These are phyloP conservation scores for Phalaenopsis equestris DNA, from an alignment of 106 monocot genomes.

Conservation along the genomic window DNA sequence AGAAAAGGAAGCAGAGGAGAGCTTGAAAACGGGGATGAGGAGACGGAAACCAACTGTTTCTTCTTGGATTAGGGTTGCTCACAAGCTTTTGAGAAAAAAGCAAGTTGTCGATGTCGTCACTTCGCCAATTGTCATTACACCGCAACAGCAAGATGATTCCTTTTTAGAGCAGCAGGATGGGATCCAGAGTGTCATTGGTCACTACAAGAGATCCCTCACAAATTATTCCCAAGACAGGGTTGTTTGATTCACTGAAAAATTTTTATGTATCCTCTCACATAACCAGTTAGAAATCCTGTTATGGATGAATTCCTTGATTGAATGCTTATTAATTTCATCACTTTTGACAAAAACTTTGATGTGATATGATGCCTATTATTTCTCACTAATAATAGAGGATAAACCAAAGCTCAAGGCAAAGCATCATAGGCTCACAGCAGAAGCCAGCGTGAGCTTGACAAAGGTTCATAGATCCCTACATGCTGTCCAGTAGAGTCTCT, in stretches of 20 bases:
- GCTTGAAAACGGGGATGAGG: not conserved
- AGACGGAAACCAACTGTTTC: slow-evolving; percentile 15
- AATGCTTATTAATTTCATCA: not conserved
- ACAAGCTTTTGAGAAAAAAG: slow-evolving; percentile 52
- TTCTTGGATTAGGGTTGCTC: slow-evolving; percentile 39
- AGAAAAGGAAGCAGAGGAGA: not conserved
- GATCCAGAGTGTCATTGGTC: no score
- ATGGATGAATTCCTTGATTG: no score
- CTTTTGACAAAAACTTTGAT: not conserved
- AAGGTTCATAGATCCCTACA: slow-evolving; percentile 26
- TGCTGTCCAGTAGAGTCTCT: slow-evolving; percentile 24
- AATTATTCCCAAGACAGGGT: not conserved
- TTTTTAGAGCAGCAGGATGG: slow-evolving; percentile 17
- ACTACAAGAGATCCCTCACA: no score
- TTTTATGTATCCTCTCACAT: not conserved
- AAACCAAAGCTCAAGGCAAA: slow-evolving; percentile 44
- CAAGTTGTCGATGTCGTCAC: slow-evolving; percentile 18
- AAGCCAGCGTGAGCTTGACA: slow-evolving; percentile 27
- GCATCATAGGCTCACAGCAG: slow-evolving; percentile 22
- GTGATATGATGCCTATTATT: not conserved
- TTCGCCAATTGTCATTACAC: no score
- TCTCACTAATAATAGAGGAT: not conserved
- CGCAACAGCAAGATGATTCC: slow-evolving; percentile 50
- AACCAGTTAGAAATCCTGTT: no score
- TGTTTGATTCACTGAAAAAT: not conserved